These are phyloP conservation scores for Fusarium torreyae DNA, from an alignment of 2,329 filamentous ascomycete genomes.

Conservation along the genomic window DNA sequence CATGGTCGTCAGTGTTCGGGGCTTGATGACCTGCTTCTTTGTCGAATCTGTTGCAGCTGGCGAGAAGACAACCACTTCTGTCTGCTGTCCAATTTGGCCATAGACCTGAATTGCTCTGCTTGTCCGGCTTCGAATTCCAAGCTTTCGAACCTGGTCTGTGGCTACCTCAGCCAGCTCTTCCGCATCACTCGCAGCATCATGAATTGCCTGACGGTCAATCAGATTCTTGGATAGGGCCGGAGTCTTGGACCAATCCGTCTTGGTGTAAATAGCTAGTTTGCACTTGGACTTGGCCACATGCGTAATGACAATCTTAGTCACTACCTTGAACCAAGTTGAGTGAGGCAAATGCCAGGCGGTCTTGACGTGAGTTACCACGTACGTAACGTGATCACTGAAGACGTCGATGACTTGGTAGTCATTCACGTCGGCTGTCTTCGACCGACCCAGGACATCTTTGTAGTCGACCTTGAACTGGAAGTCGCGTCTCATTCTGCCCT, in stretches of 20 bases:
- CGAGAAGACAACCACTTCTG: slow-evolving; percentile 73
- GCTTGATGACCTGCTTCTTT: slow-evolving; percentile 73
- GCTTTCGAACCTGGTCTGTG: slow-evolving; percentile 81
- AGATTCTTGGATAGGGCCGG: slow-evolving; percentile 73
- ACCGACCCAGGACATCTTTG: slow-evolving; percentile 74
- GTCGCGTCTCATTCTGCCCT: slow-evolving; percentile 80
- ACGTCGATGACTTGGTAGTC: slow-evolving; percentile 92
- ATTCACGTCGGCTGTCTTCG: slow-evolving; percentile 73
- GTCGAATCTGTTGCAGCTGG: slow-evolving; percentile 63
- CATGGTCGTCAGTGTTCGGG: slow-evolving; percentile 76
- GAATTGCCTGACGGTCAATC: slow-evolving; percentile 79
- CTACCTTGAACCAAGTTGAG: slow-evolving; percentile 81
- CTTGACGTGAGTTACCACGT: slow-evolving; percentile 74
- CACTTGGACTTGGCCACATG: slow-evolving; percentile 93
- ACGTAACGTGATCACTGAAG: slow-evolving; percentile 80
- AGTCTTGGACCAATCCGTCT: slow-evolving; percentile 86
- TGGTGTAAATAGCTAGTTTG: slow-evolving; percentile 89
- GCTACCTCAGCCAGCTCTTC: slow-evolving; percentile 82
- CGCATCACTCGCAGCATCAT: slow-evolving; percentile 80
- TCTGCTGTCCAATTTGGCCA: slow-evolving; percentile 79
- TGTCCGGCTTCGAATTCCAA: slow-evolving; percentile 81
- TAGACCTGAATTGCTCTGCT: slow-evolving; percentile 86
- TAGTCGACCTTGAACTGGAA: slow-evolving; percentile 85
- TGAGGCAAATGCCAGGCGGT: slow-evolving; percentile 89
- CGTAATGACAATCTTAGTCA: slow-evolving; percentile 94